phyloP scores from a whole-genome alignment of 345 rosid genomes.

The Passiflora organensis region DNA sequence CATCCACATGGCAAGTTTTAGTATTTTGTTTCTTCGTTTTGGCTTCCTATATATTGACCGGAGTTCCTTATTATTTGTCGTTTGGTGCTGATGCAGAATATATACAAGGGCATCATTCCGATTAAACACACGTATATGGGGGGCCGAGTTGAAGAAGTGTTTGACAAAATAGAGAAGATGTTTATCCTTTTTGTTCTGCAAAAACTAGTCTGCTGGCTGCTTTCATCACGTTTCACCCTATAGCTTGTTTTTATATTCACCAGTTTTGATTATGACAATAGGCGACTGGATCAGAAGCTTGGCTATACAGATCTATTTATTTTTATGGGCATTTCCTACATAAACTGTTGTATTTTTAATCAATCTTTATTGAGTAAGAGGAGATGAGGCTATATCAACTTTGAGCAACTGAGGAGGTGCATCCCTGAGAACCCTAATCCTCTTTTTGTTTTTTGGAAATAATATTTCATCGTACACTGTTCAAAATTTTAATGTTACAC shows the following conservation, averaged over 20 bases:
- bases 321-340: slow-evolving; percentile 1
- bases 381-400: no score
- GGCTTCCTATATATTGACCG: not conserved
- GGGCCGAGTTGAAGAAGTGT: not conserved
- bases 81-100: slow-evolving; percentile 4
- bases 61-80: not conserved
- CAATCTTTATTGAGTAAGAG: not conserved
- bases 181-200: not conserved
- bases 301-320: not conserved
- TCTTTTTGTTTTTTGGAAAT: no score
- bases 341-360: not conserved
- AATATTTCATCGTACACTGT: no score
- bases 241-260: slow-evolving; percentile 1
- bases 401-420: not conserved
- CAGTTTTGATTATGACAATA: slow-evolving; percentile 3
- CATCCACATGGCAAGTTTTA: not conserved
- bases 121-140: not conserved
- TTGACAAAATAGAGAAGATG: not conserved
- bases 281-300: not conserved
- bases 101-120: not conserved
- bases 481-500: no score
- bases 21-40: not conserved
- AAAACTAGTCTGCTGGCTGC: slow-evolving; percentile 5
- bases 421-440: no score
- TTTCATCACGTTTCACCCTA: not conserved